Evolutionary conservation across 2,329 filamentous ascomycete species (phyloP).

Genomic region (Harringtonia lauricola): DNA sequence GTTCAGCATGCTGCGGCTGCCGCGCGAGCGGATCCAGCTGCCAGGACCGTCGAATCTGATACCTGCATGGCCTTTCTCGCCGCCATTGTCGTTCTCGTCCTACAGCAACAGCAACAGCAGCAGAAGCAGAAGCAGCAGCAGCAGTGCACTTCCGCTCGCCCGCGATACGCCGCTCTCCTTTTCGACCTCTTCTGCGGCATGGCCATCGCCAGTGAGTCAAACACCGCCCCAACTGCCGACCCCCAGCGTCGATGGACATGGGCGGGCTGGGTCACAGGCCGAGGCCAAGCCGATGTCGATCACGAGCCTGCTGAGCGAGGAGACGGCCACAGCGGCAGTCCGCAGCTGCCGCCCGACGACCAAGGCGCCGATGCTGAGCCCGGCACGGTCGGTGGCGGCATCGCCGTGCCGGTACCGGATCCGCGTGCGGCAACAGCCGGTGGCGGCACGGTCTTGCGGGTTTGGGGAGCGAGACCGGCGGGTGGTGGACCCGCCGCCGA

Average conservation of each 20-base stretch:
- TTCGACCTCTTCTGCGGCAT: slow-evolving; percentile 5
- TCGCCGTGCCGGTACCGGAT: too few species aligned
- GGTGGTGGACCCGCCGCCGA: slow-evolving; percentile 75
- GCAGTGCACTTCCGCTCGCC: slow-evolving; percentile 5
- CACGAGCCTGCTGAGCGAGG: slow-evolving; percentile 18
- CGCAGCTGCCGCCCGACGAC: too few species aligned
- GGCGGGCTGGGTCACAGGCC: slow-evolving; percentile 1
- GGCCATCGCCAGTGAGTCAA: not conserved
- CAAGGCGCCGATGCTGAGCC: too few species aligned
- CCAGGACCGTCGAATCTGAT: not conserved
- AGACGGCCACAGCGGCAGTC: not conserved
- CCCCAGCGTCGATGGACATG: not conserved
- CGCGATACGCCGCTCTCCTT: too few species aligned
- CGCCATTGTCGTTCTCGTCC: too few species aligned
- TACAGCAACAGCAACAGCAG: slow-evolving; percentile 12
- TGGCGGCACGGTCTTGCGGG: slow-evolving; percentile 68
- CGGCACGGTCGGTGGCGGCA: too few species aligned
- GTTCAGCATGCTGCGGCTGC: not conserved
- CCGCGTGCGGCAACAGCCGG: slow-evolving; percentile 63
- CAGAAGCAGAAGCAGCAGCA: not conserved
- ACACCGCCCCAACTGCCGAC: not conserved
- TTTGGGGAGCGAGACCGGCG: slow-evolving; percentile 74
- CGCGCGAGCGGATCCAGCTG: slow-evolving; percentile 7
- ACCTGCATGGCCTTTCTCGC: too few species aligned
- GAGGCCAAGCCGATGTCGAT: slow-evolving; percentile 21